These are phyloP conservation scores for Pseudopyrenochaeta lycopersici DNA, from an alignment of 2,329 filamentous ascomycete species.

Conservation along the genomic window DNA sequence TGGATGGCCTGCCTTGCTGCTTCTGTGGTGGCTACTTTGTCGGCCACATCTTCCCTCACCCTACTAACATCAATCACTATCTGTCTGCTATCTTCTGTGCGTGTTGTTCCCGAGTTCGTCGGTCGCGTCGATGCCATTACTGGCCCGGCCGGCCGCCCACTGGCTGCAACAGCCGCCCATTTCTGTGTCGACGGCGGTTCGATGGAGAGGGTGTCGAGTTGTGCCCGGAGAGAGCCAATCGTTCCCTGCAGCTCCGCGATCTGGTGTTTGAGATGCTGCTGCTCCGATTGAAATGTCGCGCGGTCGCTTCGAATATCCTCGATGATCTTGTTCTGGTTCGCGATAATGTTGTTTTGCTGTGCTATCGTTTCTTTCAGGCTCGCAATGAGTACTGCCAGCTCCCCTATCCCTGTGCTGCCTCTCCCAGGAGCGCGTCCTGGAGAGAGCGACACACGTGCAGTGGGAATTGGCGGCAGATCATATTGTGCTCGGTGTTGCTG, in stretches of 20 bases:
- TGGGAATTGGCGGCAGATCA: too few species aligned
- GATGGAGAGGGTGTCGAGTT: conserved; percentile 12
- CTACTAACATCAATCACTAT: conserved; percentile 6
- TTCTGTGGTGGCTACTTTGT: conserved; percentile 11
- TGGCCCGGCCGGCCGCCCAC: neutral
- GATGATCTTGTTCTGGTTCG: neutral
- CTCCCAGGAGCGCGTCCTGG: neutral
- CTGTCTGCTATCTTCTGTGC: neutral
- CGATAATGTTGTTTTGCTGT: neutral
- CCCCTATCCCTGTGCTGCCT: neutral
- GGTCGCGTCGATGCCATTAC: neutral
- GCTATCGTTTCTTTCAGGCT: conserved; percentile 1
- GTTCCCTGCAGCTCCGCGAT: conserved; percentile 1
- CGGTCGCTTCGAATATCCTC: neutral
- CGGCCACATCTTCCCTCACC: conserved; percentile 1
- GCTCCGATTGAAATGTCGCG: neutral
- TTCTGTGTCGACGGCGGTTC: conserved; percentile 5
- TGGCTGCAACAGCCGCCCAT: conserved; percentile 10
- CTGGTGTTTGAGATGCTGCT: neutral
- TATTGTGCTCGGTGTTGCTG: too few species aligned
- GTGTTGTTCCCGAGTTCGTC: neutral
- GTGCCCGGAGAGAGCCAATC: conserved; percentile 2
- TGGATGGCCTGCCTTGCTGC: conserved; percentile 10
- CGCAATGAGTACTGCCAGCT: neutral
- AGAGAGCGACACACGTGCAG: too few species aligned